Base-by-base conservation (phyloP, 495 filamentous ascomycete species). In the Hyaloscypha finlandica region DNA sequence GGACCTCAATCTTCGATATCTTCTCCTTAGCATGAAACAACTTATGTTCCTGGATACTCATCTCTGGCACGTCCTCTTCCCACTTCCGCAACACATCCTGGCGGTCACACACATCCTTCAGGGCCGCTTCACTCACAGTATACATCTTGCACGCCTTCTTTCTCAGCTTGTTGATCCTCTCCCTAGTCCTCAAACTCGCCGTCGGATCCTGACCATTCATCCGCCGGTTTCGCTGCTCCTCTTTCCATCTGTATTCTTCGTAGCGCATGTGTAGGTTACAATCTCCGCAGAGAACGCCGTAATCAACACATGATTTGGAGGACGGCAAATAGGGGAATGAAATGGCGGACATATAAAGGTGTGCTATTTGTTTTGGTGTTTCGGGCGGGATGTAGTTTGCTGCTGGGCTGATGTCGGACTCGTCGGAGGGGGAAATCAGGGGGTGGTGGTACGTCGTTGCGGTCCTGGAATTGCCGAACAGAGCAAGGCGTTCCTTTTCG, bases 371-470 rank as follows among this genome's bases (percentile, higher is more conserved):
- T 12, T 33, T 20, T 4, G 19, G 3, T 53, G 39, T 59, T 11
- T 66, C 54, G 20, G 55, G 54, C 32, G 25, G 6, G 35, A 66
- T 30, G 25, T 53, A 59, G 32, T 59, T 39, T 60, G n/a, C 37
- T 29, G 64, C 22, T 12, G 39, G 51, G 42, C 29, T 56, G 20
- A 68, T 63, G 32, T 68, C 51, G 6, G 51, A 63, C 25, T 68
- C 65, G 19, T 42, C 42, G 5, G 25, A 3, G 5, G 65, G 59
- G 1, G 9, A 4, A 4, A 68, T 57, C 19, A 68, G 35, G 6
- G 65, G 59, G 37, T 68, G 59, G 51, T 68, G 65, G 35, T 63
- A 48, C 3, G 54, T 60, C n/a, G 37, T 61, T 3, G 35, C 37
- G 8, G 25, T 56, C 16, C 53, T 37, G 29, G 33, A 16, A 53